These are phyloP conservation scores for Penicillium polonicum DNA, from an alignment of 2,329 filamentous ascomycete genomes.

Conservation along the genomic window DNA sequence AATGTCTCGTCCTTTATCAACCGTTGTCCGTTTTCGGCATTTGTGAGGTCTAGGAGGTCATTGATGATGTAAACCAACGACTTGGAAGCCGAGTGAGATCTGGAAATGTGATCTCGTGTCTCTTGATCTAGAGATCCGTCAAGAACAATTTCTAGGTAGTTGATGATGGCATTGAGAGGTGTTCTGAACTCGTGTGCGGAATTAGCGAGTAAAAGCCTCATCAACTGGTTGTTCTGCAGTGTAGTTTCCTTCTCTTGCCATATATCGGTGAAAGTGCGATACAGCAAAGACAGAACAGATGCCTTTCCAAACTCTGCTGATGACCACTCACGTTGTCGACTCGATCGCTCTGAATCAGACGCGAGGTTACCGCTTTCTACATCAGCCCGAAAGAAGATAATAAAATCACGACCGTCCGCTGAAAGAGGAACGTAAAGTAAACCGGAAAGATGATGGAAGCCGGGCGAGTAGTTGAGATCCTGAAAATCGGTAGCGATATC, in stretches of 20 bases:
- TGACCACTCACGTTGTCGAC: constrained; percentile 76
- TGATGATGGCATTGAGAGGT: constrained; percentile 89
- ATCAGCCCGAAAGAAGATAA: constrained; percentile 77
- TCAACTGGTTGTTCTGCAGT: constrained; percentile 76
- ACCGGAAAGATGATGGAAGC: constrained; percentile 73
- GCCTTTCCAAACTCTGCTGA: constrained; percentile 86
- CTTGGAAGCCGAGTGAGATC: constrained; percentile 85
- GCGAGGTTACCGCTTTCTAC: constrained; percentile 37
- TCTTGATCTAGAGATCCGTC: constrained; percentile 76
- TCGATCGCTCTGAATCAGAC: not conserved
- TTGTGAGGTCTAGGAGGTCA: constrained; percentile 80
- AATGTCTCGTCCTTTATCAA: constrained; percentile 78
- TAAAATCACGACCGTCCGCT: constrained; percentile 72
- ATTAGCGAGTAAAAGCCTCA: constrained; percentile 74
- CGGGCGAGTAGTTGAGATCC: constrained; percentile 73
- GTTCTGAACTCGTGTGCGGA: constrained; percentile 88
- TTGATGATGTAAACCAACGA: constrained; percentile 92
- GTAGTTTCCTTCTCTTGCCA: constrained; percentile 87
- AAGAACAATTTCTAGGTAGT: constrained; percentile 84
- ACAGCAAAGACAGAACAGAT: constrained; percentile 79
- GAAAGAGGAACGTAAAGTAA: constrained; percentile 78
- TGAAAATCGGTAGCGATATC: constrained; percentile 74
- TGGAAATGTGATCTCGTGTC: constrained; percentile 76
- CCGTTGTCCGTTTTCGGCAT: constrained; percentile 76
- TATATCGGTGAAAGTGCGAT: constrained; percentile 83